Evolutionary conservation across 345 rosid genomes (phyloP), one percentile per base, ranked within the genome.

Genomic region (Ricinus communis): DNA sequence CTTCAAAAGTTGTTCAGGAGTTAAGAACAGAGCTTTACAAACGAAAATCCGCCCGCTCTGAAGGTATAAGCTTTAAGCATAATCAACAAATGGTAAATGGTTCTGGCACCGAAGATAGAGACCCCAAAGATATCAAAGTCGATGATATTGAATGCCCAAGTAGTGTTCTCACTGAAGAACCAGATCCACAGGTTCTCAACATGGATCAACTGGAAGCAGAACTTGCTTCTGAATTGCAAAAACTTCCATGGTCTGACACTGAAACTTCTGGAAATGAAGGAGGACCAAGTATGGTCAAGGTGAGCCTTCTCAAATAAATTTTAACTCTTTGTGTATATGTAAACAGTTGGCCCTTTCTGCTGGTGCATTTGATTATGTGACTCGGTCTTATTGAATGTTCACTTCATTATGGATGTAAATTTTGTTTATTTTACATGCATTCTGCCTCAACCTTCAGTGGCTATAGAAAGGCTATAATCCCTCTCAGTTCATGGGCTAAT

Each of bases 111-210:
- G 78, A 21, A 63, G 70, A 66, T 56, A 65, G 73, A 65, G 81
- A 65, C 28, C 67, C 74, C 55, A 69, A 66, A 36, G 81, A 73
- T 68, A 58, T 53, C 14, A 80, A 81, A 69, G 47, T 74, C 1
- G 88, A 84, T 25, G 91, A 87, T 74, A 86, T 80, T 71, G 94
- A 85, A 69, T 85, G 81, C 76, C 83, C 86, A 4, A 90, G 96
- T 71, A 93, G 97, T 31, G 89, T 91, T 78, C 85, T 93, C 57
- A 93, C 97, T 0, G 96, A 88, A 65, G 98, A 91, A 82, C 86
- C 79, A 58, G 90, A 84, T 67, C 81, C 82, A 28, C 90, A 83
- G 81, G 62, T 67, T 16, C 64, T 72, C 30, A 94, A 90, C 80
- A 88, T 90, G 87, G 87, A 84, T 76, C 86, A 78, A 62, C 80